These are phyloP conservation scores for Rhizophora apiculata DNA, from an alignment of 345 rosid genomes.

Conservation along the genomic window DNA sequence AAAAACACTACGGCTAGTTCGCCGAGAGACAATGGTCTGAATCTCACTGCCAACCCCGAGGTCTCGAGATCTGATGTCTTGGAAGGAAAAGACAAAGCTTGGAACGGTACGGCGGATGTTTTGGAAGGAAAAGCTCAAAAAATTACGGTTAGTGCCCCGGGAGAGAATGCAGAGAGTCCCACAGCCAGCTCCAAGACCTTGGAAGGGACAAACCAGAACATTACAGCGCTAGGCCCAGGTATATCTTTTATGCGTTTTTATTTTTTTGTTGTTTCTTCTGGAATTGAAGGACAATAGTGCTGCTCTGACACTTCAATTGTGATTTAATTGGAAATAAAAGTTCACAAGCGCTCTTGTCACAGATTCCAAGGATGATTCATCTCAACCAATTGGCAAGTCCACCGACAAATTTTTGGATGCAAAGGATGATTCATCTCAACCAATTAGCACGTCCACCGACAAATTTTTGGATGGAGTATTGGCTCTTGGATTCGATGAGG, in stretches of 20 bases:
- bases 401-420: conserved; percentile 9
- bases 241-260: not conserved
- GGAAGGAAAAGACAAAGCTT: conserved; percentile 4
- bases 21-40: no score
- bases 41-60: conserved; percentile 7
- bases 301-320: not conserved
- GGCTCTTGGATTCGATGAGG: conserved; percentile 15
- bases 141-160: no score
- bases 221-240: conserved; percentile 9
- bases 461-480: conserved; percentile 12
- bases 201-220: no score
- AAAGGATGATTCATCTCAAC: not conserved
- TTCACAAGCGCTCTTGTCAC: not conserved
- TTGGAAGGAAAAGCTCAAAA: no score
- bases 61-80: not conserved
- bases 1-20: no score
- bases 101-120: not conserved
- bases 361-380: conserved; percentile 5
- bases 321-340: not conserved
- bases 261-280: not conserved
- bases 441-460: not conserved
- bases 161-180: no score
- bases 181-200: no score
- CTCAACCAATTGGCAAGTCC: not conserved
- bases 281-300: not conserved